Percentiles rank a stretch among this genome's conserved stretches.
Conservation (phyloP, 1,139 yeast genomes). For the Candida sanyaensis region DNA sequence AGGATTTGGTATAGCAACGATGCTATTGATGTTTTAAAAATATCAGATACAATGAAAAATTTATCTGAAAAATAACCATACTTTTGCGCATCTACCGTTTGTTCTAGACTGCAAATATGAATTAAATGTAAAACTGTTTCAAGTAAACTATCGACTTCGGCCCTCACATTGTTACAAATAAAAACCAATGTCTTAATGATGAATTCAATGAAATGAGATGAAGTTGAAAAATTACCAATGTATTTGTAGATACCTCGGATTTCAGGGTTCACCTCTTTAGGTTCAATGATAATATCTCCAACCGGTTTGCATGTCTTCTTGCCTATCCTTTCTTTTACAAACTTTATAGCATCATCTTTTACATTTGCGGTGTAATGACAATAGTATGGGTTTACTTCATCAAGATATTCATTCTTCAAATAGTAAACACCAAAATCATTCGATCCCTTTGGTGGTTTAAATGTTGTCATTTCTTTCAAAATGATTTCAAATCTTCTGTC, state of each 20-base stretch:
- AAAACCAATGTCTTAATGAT: slow-evolving; percentile 50
- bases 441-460: slow-evolving; percentile 61
- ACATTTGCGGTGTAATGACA: slow-evolving; percentile 76
- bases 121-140: slow-evolving; percentile 67
- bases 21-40: slow-evolving; percentile 44
- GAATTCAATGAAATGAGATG: slow-evolving; percentile 53
- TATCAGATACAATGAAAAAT: slow-evolving; percentile 27
- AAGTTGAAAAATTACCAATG: slow-evolving; percentile 49
- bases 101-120: slow-evolving; percentile 52
- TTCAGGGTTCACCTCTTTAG: slow-evolving; percentile 30
- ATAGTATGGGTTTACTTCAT: slow-evolving; percentile 75
- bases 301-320: slow-evolving; percentile 33
- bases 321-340: slow-evolving; percentile 44
- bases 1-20: slow-evolving; percentile 47
- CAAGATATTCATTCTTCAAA: slow-evolving; percentile 58
- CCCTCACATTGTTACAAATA: slow-evolving; percentile 36
- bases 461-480: slow-evolving; percentile 60
- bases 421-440: slow-evolving; percentile 71
- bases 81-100: slow-evolving; percentile 25
- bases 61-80: slow-evolving; percentile 38
- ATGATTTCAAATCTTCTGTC: slow-evolving; percentile 77
- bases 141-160: slow-evolving; percentile 55
- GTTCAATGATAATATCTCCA: slow-evolving; percentile 52
- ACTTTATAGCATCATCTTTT: slow-evolving; percentile 73
- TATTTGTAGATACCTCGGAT: slow-evolving; percentile 35